These are phyloP conservation scores for Tylopilus felleus DNA, from an alignment of 768 basidiomycete genomes.

Conservation along the genomic window DNA sequence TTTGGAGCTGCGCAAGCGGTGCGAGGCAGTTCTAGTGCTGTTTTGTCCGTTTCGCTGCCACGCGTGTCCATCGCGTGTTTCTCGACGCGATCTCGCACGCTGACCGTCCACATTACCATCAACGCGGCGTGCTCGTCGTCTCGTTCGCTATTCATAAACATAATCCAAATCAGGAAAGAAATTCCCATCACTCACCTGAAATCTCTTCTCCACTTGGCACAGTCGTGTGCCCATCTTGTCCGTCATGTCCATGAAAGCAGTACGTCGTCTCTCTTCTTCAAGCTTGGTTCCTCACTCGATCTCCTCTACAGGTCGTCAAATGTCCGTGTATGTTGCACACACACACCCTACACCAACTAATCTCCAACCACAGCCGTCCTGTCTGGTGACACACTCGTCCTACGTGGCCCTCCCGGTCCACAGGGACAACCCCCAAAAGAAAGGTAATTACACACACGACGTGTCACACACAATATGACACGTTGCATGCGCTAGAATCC, in stretches of 20 bases:
- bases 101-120: neutral
- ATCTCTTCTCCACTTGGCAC: no score
- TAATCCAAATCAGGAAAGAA: neutral
- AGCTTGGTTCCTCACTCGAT: neutral
- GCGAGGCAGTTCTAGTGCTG: neutral
- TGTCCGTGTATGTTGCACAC: conserved; percentile 37
- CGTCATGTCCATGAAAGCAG: conserved; percentile 81
- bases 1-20: neutral
- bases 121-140: no score
- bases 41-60: neutral
- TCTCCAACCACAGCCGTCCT: conserved; percentile 64
- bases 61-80: neutral
- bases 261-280: conserved; percentile 33
- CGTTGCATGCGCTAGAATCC: conserved; percentile 48
- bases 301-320: conserved; percentile 51
- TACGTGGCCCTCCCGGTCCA: conserved; percentile 71
- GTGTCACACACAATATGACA: conserved; percentile 9
- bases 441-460: conserved; percentile 45
- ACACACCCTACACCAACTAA: conserved; percentile 10
- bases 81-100: neutral
- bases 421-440: conserved; percentile 91
- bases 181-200: neutral
- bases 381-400: conserved; percentile 85
- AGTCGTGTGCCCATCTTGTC: no score
- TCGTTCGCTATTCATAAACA: no score